These are phyloP conservation scores for Vanderwaltozyma tropicalis DNA, from an alignment of 805 yeast genomes.

Conservation along the genomic window DNA sequence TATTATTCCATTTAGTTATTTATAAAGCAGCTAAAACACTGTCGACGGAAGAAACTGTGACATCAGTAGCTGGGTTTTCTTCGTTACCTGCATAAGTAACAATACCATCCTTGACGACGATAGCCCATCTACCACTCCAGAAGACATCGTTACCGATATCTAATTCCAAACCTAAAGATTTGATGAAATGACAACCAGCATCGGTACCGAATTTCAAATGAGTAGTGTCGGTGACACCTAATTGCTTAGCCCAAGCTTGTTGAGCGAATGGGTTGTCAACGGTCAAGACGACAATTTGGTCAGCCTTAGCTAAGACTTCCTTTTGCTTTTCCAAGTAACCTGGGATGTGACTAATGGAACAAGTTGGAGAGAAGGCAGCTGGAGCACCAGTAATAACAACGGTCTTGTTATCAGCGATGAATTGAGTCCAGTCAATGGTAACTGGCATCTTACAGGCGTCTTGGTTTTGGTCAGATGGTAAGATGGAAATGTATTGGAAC, in stretches of 20 bases:
- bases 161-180: constrained; percentile 45
- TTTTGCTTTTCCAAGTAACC: constrained; percentile 43
- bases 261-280: constrained; percentile 65
- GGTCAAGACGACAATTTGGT: constrained; percentile 50
- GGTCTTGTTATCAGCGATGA: constrained; percentile 34
- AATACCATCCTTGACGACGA: constrained; percentile 51
- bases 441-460: constrained; percentile 24
- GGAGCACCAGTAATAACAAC: constrained; percentile 69
- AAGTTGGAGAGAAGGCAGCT: constrained; percentile 82
- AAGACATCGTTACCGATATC: constrained; percentile 45
- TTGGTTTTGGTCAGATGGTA: constrained; percentile 18
- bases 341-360: constrained; percentile 64
- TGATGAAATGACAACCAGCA: constrained; percentile 50
- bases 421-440: constrained; percentile 18
- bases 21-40: constrained; percentile 25
- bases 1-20: no score
- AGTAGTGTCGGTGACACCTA: constrained; percentile 29
- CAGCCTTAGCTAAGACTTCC: constrained; percentile 47
- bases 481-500: constrained; percentile 25
- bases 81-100: constrained; percentile 38
- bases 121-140: constrained; percentile 64
- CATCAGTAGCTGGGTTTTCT: constrained; percentile 28
- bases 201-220: constrained; percentile 54
- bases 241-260: constrained; percentile 51
- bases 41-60: constrained; percentile 30